phyloP scores from a whole-genome alignment of 208 protist genomes.

The Balamuthia mandrillaris region DNA sequence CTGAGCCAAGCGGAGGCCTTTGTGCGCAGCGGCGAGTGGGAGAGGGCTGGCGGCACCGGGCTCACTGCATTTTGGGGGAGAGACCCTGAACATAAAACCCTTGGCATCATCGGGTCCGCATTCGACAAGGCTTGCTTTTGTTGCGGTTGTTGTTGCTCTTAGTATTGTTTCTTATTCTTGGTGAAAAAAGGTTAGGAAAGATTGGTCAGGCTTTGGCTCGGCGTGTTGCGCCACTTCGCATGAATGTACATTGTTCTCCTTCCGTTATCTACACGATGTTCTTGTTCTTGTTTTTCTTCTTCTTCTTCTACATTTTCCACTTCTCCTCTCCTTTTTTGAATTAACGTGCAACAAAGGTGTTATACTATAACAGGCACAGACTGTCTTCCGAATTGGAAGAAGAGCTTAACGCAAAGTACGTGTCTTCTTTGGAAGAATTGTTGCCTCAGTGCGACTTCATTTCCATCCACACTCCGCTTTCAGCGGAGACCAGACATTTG shows the following conservation, averaged over 20 bases:
- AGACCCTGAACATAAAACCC: not conserved
- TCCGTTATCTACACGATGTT: not conserved
- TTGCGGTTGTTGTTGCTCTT: not conserved
- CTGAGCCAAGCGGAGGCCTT: not conserved
- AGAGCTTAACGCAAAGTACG: not conserved
- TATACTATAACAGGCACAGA: not conserved
- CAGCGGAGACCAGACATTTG: not conserved
- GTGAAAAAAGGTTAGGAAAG: not conserved
- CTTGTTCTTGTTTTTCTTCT: not conserved
- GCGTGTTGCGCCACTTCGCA: not conserved
- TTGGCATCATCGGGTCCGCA: not conserved
- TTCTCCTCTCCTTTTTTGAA: no score
- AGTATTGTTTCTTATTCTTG: not conserved
- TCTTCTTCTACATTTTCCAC: not conserved
- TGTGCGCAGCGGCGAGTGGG: not conserved
- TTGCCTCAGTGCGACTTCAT: conserved; percentile 4
- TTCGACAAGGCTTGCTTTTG: not conserved
- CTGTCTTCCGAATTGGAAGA: not conserved
- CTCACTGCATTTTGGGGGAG: not conserved
- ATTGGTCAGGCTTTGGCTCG: not conserved
- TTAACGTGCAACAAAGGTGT: no score
- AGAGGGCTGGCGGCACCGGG: not conserved
- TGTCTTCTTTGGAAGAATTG: not conserved
- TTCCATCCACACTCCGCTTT: conserved; percentile 7
- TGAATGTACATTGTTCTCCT: not conserved